Evolutionary conservation across 495 filamentous ascomycete genomes (phyloP).

Genomic region (Lasiosphaeria ovina): DNA sequence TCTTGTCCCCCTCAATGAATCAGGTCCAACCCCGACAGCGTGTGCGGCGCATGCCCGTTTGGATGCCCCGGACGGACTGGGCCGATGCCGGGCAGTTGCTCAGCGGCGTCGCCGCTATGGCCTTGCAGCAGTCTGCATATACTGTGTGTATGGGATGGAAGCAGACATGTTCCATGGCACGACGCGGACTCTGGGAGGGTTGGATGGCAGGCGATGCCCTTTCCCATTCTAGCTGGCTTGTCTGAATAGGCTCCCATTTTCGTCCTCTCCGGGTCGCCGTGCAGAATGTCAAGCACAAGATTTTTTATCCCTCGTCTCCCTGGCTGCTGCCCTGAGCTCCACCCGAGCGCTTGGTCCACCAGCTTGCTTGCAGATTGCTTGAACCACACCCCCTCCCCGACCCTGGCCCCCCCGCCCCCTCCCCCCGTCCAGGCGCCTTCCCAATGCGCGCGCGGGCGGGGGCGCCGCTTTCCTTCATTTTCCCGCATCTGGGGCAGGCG

Average conservation of each 20-base stretch:
- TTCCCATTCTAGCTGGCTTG: too few relatives aligned
- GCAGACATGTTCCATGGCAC: neutral
- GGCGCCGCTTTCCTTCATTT: conserved; percentile 28
- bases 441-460: conserved; percentile 25
- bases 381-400: conserved; percentile 28
- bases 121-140: neutral
- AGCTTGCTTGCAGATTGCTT: conserved; percentile 32
- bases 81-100: conserved; percentile 1
- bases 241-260: neutral
- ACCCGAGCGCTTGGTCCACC: conserved; percentile 38
- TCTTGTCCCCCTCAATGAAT: neutral
- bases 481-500: conserved; percentile 29
- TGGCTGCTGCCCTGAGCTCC: conserved; percentile 19
- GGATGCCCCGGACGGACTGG: neutral
- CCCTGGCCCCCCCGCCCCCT: conserved; percentile 18
- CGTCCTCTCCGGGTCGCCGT: neutral
- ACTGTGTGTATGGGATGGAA: too few relatives aligned
- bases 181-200: neutral
- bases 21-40: neutral
- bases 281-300: neutral
- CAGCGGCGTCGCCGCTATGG: neutral
- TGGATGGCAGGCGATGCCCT: neutral
- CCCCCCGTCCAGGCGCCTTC: conserved; percentile 28
- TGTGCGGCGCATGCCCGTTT: neutral
- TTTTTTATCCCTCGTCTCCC: conserved; percentile 26